These are phyloP conservation scores for Ustanciosporium gigantosporum DNA, from an alignment of 1,284 basidiomycete genomes.

Conservation along the genomic window DNA sequence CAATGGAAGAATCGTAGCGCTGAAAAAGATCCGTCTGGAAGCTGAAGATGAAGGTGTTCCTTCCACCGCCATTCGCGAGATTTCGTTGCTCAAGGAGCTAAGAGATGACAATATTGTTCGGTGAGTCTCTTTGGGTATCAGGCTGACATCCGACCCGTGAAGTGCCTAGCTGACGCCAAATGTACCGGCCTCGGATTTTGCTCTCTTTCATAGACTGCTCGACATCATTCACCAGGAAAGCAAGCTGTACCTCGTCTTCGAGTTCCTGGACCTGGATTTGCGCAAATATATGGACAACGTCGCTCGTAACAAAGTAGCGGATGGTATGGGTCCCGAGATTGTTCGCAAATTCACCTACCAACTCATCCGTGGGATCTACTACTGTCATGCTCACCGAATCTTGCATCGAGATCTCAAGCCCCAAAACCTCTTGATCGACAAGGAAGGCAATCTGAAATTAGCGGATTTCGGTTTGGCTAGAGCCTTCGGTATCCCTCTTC, in stretches of 20 bases:
- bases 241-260: slow-evolving; percentile 95
- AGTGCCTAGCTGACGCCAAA: too few species aligned
- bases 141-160: too few species aligned
- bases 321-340: slow-evolving; percentile 70
- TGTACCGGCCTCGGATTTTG: slow-evolving; percentile 8
- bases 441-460: slow-evolving; percentile 65
- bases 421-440: slow-evolving; percentile 94
- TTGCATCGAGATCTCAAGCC: slow-evolving; percentile 97
- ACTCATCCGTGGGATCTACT: slow-evolving; percentile 82
- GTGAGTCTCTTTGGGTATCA: slow-evolving; percentile 33
- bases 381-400: slow-evolving; percentile 94
- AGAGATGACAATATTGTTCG: slow-evolving; percentile 92
- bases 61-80: slow-evolving; percentile 95
- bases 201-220: slow-evolving; percentile 69
- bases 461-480: slow-evolving; percentile 95
- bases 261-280: slow-evolving; percentile 90
- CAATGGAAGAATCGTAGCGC: slow-evolving; percentile 63
- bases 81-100: slow-evolving; percentile 93
- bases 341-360: slow-evolving; percentile 92
- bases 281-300: slow-evolving; percentile 90
- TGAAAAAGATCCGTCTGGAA: slow-evolving; percentile 96
- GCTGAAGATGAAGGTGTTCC: slow-evolving; percentile 98
- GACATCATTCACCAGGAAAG: slow-evolving; percentile 97
- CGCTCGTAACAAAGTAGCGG: slow-evolving; percentile 16
- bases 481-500: slow-evolving; percentile 95